phyloP scores from a whole-genome alignment of 345 rosid species.

The Pugionium dolabratum region DNA sequence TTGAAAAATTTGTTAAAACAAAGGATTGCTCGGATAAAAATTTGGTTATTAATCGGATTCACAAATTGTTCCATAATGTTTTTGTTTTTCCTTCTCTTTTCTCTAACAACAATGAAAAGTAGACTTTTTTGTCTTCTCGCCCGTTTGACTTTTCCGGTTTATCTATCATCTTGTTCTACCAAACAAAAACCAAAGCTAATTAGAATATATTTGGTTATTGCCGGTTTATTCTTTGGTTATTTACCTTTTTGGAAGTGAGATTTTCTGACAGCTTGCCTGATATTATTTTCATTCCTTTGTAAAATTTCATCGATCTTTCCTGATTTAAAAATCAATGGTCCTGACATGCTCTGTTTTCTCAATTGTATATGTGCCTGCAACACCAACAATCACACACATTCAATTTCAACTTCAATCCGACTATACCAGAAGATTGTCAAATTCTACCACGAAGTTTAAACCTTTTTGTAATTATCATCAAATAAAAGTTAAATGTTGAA shows the following conservation, averaged over 20 bases:
- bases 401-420: too few relatives aligned
- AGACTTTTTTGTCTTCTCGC: constrained; percentile 2
- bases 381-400: constrained; percentile 16
- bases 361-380: constrained; percentile 26
- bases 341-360: constrained; percentile 46
- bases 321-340: constrained; percentile 50
- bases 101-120: constrained; percentile 21
- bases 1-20: too few relatives aligned
- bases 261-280: constrained; percentile 52
- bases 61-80: constrained; percentile 9
- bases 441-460: too few relatives aligned
- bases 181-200: constrained; percentile 4
- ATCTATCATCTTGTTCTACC: constrained; percentile 34
- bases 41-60: neutral
- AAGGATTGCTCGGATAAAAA: neutral
- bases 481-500: too few relatives aligned
- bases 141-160: neutral
- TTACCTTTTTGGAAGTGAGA: constrained; percentile 52
- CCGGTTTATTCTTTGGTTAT: constrained; percentile 1
- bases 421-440: too few relatives aligned
- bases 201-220: neutral
- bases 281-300: constrained; percentile 57
- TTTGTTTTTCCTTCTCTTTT: neutral
- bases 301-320: constrained; percentile 49
- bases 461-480: too few relatives aligned